Evolutionary conservation across 495 filamentous ascomycete genomes (phyloP), one percentile per base, ranked within the genome.

Genomic region (Neurospora terricola): DNA sequence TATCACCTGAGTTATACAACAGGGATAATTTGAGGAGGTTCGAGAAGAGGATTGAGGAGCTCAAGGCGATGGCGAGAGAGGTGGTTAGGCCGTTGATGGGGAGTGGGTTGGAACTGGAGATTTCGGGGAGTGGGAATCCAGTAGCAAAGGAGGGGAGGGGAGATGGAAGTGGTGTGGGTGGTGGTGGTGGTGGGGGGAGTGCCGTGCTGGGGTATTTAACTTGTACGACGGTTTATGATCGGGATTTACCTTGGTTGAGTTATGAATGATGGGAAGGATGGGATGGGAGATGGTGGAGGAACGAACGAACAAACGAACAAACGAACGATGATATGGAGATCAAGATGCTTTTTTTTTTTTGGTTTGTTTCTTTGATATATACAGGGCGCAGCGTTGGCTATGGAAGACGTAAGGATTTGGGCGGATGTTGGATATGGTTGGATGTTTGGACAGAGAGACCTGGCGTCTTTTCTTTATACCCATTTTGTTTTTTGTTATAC

Each of bases 21-120:
- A 84, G 94, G 14, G 94, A 97, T 12, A 92, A 90, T 27, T 78
- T 97, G 38, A 89, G 91, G 73, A 86, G 89, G 69, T 96, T 97
- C 74, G 94, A 97, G 84, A 89, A 91, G 79, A 86, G 92, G 45
- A 87, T 97, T 77, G 94, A 97, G 62, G 94, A 97, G 82, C 84
- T 97, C 23, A 97, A 97, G 81, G 86, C 86, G 59, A 84, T 93
- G 77, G 94, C 94, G 36, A 87, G 90, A 38, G 93, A 96, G 75
- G 87, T 90, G 37, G 93, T 96, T n/a, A 90, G 90, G 71, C 93
- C 94, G 36, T 81, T 97, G 27, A 95, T 95, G 92, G 88, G 91
- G 36, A 93, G 90, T 76, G 92, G 90, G 70, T 84, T 95, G 23
- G 93, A 96, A 79, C 80, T 94, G 70, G 93, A 97, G 79, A 81